Conservation (phyloP, 2,329 filamentous ascomycete species). For the Pezizomycotina sp. region DNA sequence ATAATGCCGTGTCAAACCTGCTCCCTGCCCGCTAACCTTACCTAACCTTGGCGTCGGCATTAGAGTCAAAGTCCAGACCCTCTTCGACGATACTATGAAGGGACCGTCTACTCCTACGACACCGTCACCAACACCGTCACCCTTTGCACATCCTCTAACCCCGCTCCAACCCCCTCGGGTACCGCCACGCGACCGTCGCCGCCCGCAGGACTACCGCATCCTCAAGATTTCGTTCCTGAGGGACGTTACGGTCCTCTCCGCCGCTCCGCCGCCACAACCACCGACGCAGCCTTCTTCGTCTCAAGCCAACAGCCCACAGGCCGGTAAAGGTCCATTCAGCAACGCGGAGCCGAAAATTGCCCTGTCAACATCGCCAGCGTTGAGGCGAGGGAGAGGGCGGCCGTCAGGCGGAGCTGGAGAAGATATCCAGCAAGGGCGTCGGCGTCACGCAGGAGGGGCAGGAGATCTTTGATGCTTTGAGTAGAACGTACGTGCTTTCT, state of each 20-base stretch:
- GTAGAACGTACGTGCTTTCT: conserved; percentile 20
- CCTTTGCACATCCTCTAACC: conserved; percentile 16
- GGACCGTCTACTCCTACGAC: conserved; percentile 25
- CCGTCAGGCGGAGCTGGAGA: conserved; percentile 19
- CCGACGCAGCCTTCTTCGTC: too few species aligned
- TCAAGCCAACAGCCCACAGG: conserved; percentile 3
- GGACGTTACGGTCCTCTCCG: conserved; percentile 21
- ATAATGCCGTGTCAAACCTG: too few species aligned
- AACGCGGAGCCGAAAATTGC: conserved; percentile 23
- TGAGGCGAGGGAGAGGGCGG: conserved; percentile 14
- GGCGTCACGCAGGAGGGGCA: conserved; percentile 24
- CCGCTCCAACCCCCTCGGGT: conserved; percentile 5
- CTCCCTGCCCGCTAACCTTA: too few species aligned
- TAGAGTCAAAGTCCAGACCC: conserved; percentile 24
- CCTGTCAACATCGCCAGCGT: conserved; percentile 18
- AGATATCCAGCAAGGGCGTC: conserved; percentile 20
- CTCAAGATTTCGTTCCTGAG: conserved; percentile 25
- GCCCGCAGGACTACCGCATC: conserved; percentile 22
- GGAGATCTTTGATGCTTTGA: conserved; percentile 24
- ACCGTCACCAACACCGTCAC: conserved; percentile 23
- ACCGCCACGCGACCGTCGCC: conserved; percentile 1
- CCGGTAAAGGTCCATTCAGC: conserved; percentile 20
- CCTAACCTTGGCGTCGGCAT: too few species aligned
- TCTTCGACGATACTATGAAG: conserved; percentile 25
- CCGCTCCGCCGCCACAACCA: conserved; percentile 11